Conservation (phyloP, 345 rosid genomes). For the Limnanthes douglasii region DNA sequence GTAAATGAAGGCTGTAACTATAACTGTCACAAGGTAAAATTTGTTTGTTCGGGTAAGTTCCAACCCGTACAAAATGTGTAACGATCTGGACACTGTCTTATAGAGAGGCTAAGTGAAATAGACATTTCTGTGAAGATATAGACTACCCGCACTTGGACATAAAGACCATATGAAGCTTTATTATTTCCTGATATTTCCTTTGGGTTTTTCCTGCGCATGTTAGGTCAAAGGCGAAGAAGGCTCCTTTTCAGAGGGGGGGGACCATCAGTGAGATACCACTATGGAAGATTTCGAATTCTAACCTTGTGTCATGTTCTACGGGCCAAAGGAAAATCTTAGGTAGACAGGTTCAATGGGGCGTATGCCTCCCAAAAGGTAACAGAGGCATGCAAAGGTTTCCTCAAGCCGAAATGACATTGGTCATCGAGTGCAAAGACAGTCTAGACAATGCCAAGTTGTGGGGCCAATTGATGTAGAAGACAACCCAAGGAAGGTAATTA, state of each 20-base stretch:
- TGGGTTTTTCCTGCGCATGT: background rate
- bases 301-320: background rate
- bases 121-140: constrained; percentile 1
- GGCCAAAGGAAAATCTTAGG: background rate
- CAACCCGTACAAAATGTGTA: no score
- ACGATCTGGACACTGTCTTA: background rate
- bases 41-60: no score
- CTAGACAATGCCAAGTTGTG: no score
- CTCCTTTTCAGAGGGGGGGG: background rate
- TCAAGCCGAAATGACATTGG: background rate
- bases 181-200: constrained; percentile 4
- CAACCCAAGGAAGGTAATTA: no score
- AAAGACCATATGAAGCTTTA: constrained; percentile 4
- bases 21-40: no score
- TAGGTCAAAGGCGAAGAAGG: background rate
- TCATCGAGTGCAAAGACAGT: background rate
- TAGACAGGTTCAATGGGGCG: background rate
- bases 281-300: no score
- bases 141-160: background rate
- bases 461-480: no score
- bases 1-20: no score
- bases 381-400: no score
- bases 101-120: constrained; percentile 1
- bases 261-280: background rate
- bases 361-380: no score